Evolutionary conservation across 164 flowering plant genomes (phyloP).

Genomic region (Dillenia turbinata): DNA sequence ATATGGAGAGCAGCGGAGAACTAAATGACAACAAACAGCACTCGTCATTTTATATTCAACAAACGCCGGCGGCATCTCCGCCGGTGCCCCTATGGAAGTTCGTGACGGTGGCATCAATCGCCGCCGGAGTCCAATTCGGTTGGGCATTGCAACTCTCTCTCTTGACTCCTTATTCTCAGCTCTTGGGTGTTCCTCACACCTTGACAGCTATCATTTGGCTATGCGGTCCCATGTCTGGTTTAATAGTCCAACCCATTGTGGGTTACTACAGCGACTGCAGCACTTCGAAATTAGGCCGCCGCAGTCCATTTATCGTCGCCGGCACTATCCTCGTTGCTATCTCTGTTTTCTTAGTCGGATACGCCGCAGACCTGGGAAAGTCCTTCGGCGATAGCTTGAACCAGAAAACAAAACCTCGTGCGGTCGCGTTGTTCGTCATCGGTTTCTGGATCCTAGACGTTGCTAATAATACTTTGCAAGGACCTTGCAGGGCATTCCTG

Average conservation of each 20-base stretch:
- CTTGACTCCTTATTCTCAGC: slow-evolving; percentile 70
- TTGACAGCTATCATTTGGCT: slow-evolving; percentile 79
- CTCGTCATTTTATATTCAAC: neutral
- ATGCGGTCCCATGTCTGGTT: slow-evolving; percentile 77
- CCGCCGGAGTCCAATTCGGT: slow-evolving; percentile 74
- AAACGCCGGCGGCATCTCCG: neutral
- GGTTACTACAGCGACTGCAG: slow-evolving; percentile 64
- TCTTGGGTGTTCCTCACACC: slow-evolving; percentile 58
- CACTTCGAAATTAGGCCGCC: slow-evolving; percentile 56
- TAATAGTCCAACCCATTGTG: slow-evolving; percentile 66
- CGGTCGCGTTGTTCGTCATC: slow-evolving; percentile 47
- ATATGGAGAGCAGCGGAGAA: no score
- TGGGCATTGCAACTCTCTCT: slow-evolving; percentile 83
- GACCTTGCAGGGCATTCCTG: slow-evolving; percentile 58
- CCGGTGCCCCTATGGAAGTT: slow-evolving; percentile 29
- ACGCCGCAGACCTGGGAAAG: slow-evolving; percentile 58
- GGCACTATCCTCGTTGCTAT: slow-evolving; percentile 44
- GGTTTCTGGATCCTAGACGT: slow-evolving; percentile 84
- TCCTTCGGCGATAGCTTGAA: slow-evolving; percentile 32
- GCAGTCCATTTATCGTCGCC: slow-evolving; percentile 65
- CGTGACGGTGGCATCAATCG: slow-evolving; percentile 46
- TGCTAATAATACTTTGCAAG: slow-evolving; percentile 69
- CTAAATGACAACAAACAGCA: no score
- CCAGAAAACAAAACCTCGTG: slow-evolving; percentile 27
- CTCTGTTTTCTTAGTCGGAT: slow-evolving; percentile 61